phyloP scores from a whole-genome alignment of 225 moss, liverwort and hornwort species.

The Pleurozium schreberi region DNA sequence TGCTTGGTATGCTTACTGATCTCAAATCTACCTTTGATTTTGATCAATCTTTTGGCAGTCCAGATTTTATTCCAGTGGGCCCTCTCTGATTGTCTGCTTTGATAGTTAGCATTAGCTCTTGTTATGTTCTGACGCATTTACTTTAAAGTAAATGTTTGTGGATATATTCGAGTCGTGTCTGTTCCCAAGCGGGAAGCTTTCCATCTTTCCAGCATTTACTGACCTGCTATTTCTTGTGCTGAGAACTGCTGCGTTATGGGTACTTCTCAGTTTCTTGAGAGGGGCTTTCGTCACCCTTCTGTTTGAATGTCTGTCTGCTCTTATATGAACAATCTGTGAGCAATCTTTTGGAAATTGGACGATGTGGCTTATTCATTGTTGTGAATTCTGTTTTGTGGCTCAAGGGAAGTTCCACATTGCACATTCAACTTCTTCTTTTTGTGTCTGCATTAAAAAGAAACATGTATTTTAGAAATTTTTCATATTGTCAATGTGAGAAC shows the following conservation, averaged over 20 bases:
- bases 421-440: too few species aligned
- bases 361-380: slow-evolving; percentile 7
- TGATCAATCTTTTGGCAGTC: neutral
- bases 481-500: neutral
- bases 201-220: neutral
- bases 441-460: neutral
- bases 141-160: neutral
- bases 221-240: neutral
- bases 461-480: neutral
- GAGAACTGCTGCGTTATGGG: neutral
- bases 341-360: neutral
- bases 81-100: neutral
- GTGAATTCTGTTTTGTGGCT: neutral
- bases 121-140: neutral
- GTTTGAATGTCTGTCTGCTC: neutral
- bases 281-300: neutral
- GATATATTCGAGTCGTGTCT: neutral
- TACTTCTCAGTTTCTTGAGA: neutral
- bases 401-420: neutral
- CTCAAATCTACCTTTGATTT: neutral
- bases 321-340: neutral
- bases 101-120: neutral
- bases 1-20: slow-evolving; percentile 60
- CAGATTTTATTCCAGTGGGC: neutral
- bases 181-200: neutral